Evolutionary conservation across 495 filamentous ascomycete genomes (phyloP), one percentile per base, ranked within the genome.

Genomic region (Recurvomyces mirabilis): DNA sequence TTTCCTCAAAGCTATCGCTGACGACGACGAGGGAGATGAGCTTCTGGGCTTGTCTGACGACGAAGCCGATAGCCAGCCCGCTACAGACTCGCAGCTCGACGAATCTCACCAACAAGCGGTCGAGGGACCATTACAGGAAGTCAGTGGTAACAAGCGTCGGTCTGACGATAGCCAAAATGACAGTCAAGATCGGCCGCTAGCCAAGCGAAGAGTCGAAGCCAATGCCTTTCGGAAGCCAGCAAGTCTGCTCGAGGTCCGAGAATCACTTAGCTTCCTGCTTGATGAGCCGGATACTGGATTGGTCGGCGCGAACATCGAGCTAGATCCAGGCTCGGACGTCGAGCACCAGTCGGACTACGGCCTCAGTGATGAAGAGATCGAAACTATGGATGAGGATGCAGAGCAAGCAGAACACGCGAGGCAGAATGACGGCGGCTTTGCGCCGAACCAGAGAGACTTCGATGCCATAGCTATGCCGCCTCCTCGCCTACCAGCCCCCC

Each of bases 1-100:
- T 0, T 99, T 99, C 68, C 75, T 96, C 47, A 74, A 73, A 43
- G 81, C 86, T 7, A 81, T 99, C 39, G 88, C 94, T 50, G 93
- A 96, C 26, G 81, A 79, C 33, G 85, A 89, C 30, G 83, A 89
- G 40, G 83, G 89, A 20, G 47, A 53, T 58, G 82, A 86, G 42
- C 83, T 94, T 57, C 59, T 79, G 2, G 73, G 77, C 20, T 15
- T 37, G 22, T 33, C 40, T 22, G 47, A 38, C 9, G 46, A 15
- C 30, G 54, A 60, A 21, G 56, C 51, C 9, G 72, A 80, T 22
- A 73, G 73, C 41, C 69, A 72, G 5, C 61, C 64, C 26, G 26
- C n/a, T 7, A 29, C 26, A n/a, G 26, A 29, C n/a, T 29, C 26
- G 26, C 26, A 29, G 26, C 7, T n/a, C 7, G 26, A 29, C 7